These are phyloP conservation scores for Cystobasidiaceae sp. DNA, from an alignment of 1,284 basidiomycete genomes.

Conservation along the genomic window DNA sequence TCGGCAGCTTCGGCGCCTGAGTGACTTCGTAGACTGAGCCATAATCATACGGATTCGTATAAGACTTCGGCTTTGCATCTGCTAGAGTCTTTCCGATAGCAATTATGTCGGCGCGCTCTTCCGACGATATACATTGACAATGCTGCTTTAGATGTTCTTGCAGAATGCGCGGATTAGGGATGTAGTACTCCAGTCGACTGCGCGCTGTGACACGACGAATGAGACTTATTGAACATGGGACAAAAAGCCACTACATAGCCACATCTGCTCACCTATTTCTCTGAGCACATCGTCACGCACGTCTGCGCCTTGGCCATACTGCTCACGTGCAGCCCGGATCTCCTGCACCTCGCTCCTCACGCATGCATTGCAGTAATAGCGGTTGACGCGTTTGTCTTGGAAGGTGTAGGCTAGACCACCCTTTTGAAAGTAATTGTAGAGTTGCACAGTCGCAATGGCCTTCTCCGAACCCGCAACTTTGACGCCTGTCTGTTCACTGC, in stretches of 20 bases:
- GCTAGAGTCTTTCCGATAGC: neutral
- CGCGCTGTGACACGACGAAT: neutral
- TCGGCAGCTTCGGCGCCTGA: conserved; percentile 14
- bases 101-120: neutral
- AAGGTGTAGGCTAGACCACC: conserved; percentile 11
- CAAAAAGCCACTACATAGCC: neutral
- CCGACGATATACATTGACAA: conserved; percentile 24
- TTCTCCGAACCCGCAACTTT: neutral
- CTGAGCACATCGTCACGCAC: neutral
- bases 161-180: neutral
- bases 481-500: neutral
- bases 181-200: conserved; percentile 8
- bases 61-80: neutral
- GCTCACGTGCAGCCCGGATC: conserved; percentile 11
- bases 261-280: conserved; percentile 1
- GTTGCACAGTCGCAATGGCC: neutral
- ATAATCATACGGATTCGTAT: conserved; percentile 19
- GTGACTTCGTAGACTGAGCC: conserved; percentile 12
- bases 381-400: neutral
- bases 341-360: conserved; percentile 12
- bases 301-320: conserved; percentile 7
- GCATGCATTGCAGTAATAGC: conserved; percentile 29
- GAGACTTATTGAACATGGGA: neutral
- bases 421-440: conserved; percentile 15
- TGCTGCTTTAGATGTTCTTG: neutral